Conservation (phyloP, 306 rosid species). For the Coriaria nepalensis region DNA sequence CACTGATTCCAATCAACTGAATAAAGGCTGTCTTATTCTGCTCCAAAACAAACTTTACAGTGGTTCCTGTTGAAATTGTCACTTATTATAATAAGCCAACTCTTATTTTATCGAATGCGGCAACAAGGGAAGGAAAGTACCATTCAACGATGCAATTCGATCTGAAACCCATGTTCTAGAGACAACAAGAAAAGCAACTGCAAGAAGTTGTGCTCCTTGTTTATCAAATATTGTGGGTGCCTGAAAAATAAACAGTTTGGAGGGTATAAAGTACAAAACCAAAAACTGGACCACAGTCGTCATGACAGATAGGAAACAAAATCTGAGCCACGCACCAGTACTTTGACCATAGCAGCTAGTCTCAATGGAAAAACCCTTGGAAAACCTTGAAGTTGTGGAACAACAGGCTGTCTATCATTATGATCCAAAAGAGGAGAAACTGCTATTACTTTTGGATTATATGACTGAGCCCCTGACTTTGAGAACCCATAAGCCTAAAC, state of each 20-base stretch:
- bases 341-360: constrained; percentile 70
- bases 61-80: constrained; percentile 57
- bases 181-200: constrained; percentile 82
- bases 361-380: constrained; percentile 62
- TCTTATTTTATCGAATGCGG: constrained; percentile 5
- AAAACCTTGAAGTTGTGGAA: constrained; percentile 55
- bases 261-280: not conserved
- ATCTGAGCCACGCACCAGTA: constrained; percentile 57
- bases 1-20: constrained; percentile 55
- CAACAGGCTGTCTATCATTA: constrained; percentile 25
- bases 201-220: constrained; percentile 91
- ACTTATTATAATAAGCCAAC: constrained; percentile 14
- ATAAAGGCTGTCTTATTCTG: constrained; percentile 71
- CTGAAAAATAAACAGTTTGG: constrained; percentile 28
- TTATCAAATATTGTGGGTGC: constrained; percentile 79
- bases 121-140: constrained; percentile 25
- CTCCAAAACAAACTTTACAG: constrained; percentile 73
- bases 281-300: constrained; percentile 2
- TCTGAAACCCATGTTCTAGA: constrained; percentile 96
- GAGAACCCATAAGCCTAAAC: constrained; percentile 62
- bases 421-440: constrained; percentile 45
- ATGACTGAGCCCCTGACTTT: constrained; percentile 49
- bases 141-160: constrained; percentile 82
- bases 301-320: not conserved
- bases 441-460: constrained; percentile 49